Percentiles rank a stretch among this genome's conserved stretches.
Conservation (phyloP, 2,329 filamentous ascomycete genomes). For the Penicillium sp. region DNA sequence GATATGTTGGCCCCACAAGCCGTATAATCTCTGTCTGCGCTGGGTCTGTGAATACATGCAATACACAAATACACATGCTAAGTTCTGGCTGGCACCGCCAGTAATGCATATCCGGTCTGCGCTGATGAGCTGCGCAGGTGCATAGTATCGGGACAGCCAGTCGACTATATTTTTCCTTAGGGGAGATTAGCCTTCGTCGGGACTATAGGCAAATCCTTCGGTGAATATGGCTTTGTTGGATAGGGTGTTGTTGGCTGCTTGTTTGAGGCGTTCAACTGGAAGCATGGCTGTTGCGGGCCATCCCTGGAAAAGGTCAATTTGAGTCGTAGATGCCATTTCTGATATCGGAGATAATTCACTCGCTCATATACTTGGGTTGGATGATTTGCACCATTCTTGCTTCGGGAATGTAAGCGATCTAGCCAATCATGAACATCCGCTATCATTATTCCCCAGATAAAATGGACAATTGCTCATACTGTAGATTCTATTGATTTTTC, state of each 20-base stretch:
- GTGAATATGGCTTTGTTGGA: slow-evolving; percentile 55
- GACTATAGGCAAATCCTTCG: slow-evolving; percentile 69
- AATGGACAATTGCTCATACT: background rate
- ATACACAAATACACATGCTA: slow-evolving; percentile 70
- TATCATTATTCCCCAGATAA: background rate
- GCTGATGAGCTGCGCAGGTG: slow-evolving; percentile 36
- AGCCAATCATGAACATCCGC: background rate
- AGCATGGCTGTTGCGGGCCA: slow-evolving; percentile 57
- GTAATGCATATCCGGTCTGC: slow-evolving; percentile 69
- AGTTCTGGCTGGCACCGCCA: slow-evolving; percentile 76
- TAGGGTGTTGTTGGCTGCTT: slow-evolving; percentile 59
- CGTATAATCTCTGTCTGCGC: slow-evolving; percentile 68
- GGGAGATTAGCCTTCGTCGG: slow-evolving; percentile 67
- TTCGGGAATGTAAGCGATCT: slow-evolving; percentile 6
- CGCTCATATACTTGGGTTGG: background rate
- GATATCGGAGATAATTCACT: background rate
- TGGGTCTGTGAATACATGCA: slow-evolving; percentile 77
- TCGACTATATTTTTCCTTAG: slow-evolving; percentile 63
- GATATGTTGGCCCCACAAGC: slow-evolving; percentile 76
- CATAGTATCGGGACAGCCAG: slow-evolving; percentile 66
- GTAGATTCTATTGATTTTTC: background rate
- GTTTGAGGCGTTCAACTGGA: slow-evolving; percentile 58
- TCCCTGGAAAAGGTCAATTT: slow-evolving; percentile 43
- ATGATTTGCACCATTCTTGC: background rate
- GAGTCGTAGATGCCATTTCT: background rate